These are phyloP conservation scores for Spatholobus suberectus DNA, from an alignment of 306 rosid genomes.

Conservation along the genomic window DNA sequence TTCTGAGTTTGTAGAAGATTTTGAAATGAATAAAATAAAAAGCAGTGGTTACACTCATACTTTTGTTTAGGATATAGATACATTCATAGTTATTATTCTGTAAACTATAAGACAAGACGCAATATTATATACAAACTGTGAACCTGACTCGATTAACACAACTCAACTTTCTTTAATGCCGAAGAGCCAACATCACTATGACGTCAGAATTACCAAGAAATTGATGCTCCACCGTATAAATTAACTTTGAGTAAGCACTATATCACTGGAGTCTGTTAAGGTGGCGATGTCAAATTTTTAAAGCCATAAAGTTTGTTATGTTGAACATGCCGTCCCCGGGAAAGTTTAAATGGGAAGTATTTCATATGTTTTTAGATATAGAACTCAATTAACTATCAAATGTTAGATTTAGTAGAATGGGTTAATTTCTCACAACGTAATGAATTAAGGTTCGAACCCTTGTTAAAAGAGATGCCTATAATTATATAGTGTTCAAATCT, in stretches of 20 bases:
- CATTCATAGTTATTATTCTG: background rate
- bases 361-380: no score
- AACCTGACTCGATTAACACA: background rate
- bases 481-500: no score
- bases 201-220: slow-evolving; percentile 27
- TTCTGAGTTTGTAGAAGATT: background rate
- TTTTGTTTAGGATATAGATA: no score
- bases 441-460: no score
- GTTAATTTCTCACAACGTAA: no score
- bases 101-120: background rate
- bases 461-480: no score
- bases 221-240: slow-evolving; percentile 36
- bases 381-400: no score
- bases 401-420: no score
- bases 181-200: background rate
- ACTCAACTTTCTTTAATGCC: background rate
- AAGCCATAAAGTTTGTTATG: background rate
- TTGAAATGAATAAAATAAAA: no score
- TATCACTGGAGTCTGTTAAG: background rate
- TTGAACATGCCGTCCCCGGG: background rate
- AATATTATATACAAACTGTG: background rate
- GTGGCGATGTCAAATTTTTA: background rate
- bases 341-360: background rate
- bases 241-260: slow-evolving; percentile 6
- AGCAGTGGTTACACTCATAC: background rate